Evolutionary conservation across 768 basidiomycete species (phyloP), one percentile per base, ranked within the genome.

Genomic region (Tulasnella sp.): DNA sequence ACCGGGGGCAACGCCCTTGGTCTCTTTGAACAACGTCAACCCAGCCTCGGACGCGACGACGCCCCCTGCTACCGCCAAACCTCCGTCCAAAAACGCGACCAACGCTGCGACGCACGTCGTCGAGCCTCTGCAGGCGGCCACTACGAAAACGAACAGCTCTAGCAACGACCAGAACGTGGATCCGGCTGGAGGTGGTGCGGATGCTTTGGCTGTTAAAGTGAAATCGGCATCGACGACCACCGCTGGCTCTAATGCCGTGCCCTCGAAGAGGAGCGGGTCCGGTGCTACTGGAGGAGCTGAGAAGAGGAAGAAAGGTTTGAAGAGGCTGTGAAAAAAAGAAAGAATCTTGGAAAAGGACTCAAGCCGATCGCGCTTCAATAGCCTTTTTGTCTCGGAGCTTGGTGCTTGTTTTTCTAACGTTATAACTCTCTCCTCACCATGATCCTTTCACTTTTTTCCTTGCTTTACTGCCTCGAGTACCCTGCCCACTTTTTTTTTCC

Each of bases 271-370:
- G 67, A 40, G 69, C 67, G 31, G 71, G 74, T 71, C 64, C 42
- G 40, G 76, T 71, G 34, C 76, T 22, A 67, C 67, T 36, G 78
- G 78, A 45, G 78, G 78, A 42, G 89, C 88, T 3, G 93, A 93
- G 83, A 94, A 94, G 85, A 86, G 93, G 82, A 94, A 94, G 87
- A 94, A 94, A 86, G 93, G 93, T 4, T 83, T 94, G 79, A 94
- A 92, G 83, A 86, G 93, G 78, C 83, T 94, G 82, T 94, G 17
- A 5, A 49, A 22, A 19, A 49, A 49, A 49, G 12, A 42, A 42
- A 42, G 17, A 14, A 22, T 9, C 2, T 5, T 49, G 1, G 17
- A 49, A 49, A 49, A 49, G 45, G 45, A 49, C 45, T 49, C 4
- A 49, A 22, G 45, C 45, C 45, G 45, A 49, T 49, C 19, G 15